Evolutionary conservation across 805 yeast genomes (phyloP), one percentile per base, ranked within the genome.

Genomic region (Metschnikowia lachancei): DNA sequence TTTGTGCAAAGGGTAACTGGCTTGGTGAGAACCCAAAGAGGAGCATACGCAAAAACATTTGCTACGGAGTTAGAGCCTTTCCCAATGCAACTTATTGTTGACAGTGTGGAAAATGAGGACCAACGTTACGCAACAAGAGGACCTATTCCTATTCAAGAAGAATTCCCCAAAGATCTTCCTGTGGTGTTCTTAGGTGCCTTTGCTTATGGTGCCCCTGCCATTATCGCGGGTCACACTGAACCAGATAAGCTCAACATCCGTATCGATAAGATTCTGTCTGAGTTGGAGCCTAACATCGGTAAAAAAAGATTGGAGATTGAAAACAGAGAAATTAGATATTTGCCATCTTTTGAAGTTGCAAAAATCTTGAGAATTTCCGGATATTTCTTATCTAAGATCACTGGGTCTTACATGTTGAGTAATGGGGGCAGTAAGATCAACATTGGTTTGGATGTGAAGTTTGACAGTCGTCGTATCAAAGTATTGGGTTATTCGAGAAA

Each of bases 401-500:
- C 97, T 0, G 83, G 97, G 8, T 78, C 81, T 7, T 86, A 72
- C 56, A 66, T 84, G 70, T 72, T 91, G 49, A 76, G 72, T 26
- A 81, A 77, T 49, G 74, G 74, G 17, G 46, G 43, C 17, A 53
- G 57, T 7, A 78, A 70, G 52, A 76, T 77, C 52, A 85, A 91
- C 60, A 72, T 94, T 57, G 98, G 98, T 17, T 71, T 94, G 52
- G 87, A 85, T 47, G 73, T 94, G 63, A 91, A 91, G 66, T 86
- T 83, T 65, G 96, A 91, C 54, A 79, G 80, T 18, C 79, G 80
- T 49, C 80, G 89, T 55, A 77, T 80, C 58, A 92, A 92, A 65
- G 98, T 88, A 3, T 74, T 91, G 52, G 99, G 98, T 4, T 92
- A 82, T 68, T 82, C 97, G 1, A 77, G 82, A 49, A 81, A 83